Conservation (phyloP, 2,329 filamentous ascomycete species). For the Cladosporium sp. region DNA sequence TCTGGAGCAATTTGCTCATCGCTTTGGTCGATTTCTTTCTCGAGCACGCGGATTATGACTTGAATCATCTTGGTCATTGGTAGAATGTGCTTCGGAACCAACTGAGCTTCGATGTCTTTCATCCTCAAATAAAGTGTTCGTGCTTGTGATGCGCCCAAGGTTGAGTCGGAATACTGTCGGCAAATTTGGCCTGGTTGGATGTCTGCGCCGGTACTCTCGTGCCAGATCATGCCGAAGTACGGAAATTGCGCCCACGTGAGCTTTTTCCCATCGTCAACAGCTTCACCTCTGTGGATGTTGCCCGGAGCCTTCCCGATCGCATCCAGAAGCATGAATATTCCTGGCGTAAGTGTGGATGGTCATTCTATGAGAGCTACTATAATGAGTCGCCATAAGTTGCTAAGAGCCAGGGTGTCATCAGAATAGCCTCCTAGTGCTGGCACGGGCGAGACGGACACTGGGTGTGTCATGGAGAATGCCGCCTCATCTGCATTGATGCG, state of each 20-base stretch:
- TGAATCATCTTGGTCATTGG: not conserved
- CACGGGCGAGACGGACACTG: not conserved
- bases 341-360: not conserved
- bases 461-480: not conserved
- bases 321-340: not conserved
- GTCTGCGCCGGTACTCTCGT: not conserved
- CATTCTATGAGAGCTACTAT: conserved; percentile 6
- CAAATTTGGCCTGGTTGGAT: not conserved
- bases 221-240: not conserved
- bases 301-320: not conserved
- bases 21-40: not conserved
- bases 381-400: not conserved
- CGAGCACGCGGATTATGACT: not conserved
- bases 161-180: not conserved
- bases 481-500: not conserved
- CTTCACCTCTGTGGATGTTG: not conserved
- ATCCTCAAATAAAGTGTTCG: not conserved
- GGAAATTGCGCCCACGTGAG: not conserved
- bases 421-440: conserved; percentile 7
- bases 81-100: not conserved
- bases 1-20: not conserved
- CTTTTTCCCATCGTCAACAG: not conserved
- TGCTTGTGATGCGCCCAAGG: not conserved
- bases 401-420: not conserved
- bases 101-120: not conserved